phyloP scores from a whole-genome alignment of 2,329 filamentous ascomycete genomes.

The Xylaria sp. region DNA sequence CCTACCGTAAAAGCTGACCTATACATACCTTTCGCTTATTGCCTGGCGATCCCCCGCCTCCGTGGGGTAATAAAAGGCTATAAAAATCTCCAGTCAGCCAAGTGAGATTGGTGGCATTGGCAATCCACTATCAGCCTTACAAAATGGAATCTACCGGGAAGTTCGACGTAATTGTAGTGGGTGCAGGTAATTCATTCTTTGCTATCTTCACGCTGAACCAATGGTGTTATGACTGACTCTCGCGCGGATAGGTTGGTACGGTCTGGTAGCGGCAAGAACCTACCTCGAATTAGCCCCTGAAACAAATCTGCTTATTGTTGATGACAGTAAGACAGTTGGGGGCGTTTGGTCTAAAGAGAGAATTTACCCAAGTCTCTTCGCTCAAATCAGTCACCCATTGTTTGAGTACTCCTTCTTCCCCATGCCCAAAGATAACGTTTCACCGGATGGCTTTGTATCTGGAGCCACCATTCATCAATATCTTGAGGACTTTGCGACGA shows the following conservation, averaged over 20 bases:
- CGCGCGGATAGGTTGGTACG: slow-evolving; percentile 34
- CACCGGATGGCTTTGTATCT: slow-evolving; percentile 37
- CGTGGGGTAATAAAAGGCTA: too few species aligned
- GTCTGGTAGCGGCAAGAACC: slow-evolving; percentile 38
- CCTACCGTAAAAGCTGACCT: too few species aligned
- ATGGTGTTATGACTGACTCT: background rate
- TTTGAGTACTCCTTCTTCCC: slow-evolving; percentile 45
- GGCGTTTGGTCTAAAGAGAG: slow-evolving; percentile 38
- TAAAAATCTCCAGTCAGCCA: too few species aligned
- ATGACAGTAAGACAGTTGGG: slow-evolving; percentile 34
- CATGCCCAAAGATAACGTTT: slow-evolving; percentile 41
- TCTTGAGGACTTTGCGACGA: slow-evolving; percentile 38
- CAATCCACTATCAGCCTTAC: too few species aligned
- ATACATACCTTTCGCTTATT: too few species aligned
- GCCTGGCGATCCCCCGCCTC: too few species aligned
- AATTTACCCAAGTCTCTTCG: slow-evolving; percentile 40
- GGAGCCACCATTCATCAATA: slow-evolving; percentile 40
- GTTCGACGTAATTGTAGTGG: background rate
- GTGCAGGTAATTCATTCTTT: background rate
- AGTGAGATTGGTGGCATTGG: too few species aligned
- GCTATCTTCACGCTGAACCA: background rate
- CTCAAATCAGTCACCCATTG: slow-evolving; percentile 42
- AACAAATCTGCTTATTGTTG: slow-evolving; percentile 36
- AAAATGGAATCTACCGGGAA: too few species aligned
- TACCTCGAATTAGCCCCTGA: slow-evolving; percentile 36